Base-by-base conservation (phyloP, 2,329 filamentous ascomycete species). In the Stagonosporopsis tanaceti region DNA sequence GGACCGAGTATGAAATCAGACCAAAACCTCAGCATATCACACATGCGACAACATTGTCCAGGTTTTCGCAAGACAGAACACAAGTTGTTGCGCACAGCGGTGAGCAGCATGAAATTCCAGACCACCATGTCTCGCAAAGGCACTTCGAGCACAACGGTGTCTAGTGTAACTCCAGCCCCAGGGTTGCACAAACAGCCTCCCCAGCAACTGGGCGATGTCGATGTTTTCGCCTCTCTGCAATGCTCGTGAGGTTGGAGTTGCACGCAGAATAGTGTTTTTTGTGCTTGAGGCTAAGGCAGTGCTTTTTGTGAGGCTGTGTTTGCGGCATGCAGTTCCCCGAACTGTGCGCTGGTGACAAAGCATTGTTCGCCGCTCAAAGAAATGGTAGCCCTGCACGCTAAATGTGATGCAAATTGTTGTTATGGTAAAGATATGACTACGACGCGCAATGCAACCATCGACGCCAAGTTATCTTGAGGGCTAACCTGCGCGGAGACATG, bases 131-230 rank as follows among this genome's bases (percentile, higher is more conserved):
- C 53, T 55, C 14, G 34, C 35, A 9, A 17, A 38, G 25, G 25
- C 34, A 38, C 47, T 46, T 39, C 15, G 28, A 30, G 28, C n/a
- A 35, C 41, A 45, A 41, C 32, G 22, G 17, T 52, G 54, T 57
- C 48, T 52, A 17, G 54, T 48, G 34, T 25, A 24, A 57, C 54
- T n/a, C 48, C 48, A 57, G 34, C 54, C 48, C 45, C 54, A 45
- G 12, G 8, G 44, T 57, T 2, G 38, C 25, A 57, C 54, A 34
- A 30, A 22, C 54, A 47, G 48, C 48, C 48, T 48, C 48, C 47
- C 48, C 44, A 14, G 48, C 45, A 48, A 53, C 42, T 42, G 22
- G 22, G 27, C 38, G 24, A 30, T 39, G 46, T 6, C 34, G 8
- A 11, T 6, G 24, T 20, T 30, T 15, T n/a, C n/a, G 40, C 5